Base-by-base conservation (phyloP, 176 grass and related monocot species). In the Metroxylon sagu region DNA sequence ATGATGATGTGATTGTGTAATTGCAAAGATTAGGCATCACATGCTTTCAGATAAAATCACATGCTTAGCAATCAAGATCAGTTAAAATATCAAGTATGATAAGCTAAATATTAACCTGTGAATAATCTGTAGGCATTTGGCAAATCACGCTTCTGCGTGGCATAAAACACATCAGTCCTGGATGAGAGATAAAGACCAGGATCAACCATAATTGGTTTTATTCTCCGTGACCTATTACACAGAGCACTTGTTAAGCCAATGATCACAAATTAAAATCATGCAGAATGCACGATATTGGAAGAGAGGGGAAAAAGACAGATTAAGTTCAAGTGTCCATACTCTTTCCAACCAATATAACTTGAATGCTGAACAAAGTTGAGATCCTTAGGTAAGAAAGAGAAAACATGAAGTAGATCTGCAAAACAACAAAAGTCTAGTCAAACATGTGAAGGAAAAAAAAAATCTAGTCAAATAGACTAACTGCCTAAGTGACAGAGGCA, bases 291-390 rank as follows among this genome's bases (percentile, higher is more conserved):
- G 35, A 43, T 43, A 14, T 43, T 43, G 35, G 35, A 43, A 43
- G 10, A 1, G 5, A 43, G 35, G 35, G 35, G 35, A 43, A 43
- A 43, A 43, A 10, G 35, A 43, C 35, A 43, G 10, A 43, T 7
- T 43, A 43, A 43, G 8, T 14, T 14, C 35, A 43, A 52, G 54
- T 77, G 31, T 18, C 14, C 85, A 74, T 97, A 97, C 87, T 97
- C 81, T 81, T 77, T 91, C 87, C 81, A 85, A 72, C 92, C 81
- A 35, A 97, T 85, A 77, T 97, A 97, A 82, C 81, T 85, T 21
- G 84, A 64, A 66, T 97, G 92, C 56, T 88, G 87, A 72, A 97
- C 76, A 77, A 97, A 97, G 83, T 91, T 97, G 65, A 97, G 88
- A 78, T 97, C 84, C 63, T 51, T 91, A 5, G 87, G 87, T 72